Evolutionary conservation across 345 rosid species (phyloP), one percentile per base, ranked within the genome.

Genomic region (Gossypioides kirkii): DNA sequence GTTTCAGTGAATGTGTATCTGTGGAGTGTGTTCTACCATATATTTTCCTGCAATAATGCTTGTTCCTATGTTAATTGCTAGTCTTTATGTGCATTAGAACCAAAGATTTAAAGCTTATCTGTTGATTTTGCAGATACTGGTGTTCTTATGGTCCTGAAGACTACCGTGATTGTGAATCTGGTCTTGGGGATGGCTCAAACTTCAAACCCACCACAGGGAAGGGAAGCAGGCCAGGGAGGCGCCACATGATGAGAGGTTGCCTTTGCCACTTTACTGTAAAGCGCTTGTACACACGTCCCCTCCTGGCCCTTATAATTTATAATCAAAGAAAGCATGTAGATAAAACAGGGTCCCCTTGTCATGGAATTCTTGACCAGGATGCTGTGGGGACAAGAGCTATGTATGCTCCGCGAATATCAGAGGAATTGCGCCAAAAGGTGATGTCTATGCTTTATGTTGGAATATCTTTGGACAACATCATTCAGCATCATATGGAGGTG

Each of bases 121-220:
- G 13, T 25, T 50, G 66, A 66, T 64, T 63, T 71, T 77, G 71
- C 83, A 86, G 89, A 76, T 86, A 86, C 59, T 86, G 89, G 89
- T 86, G 89, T 61, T 86, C 89, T 12, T 86, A 82, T 67, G 89
- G 89, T 49, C 87, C 87, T 76, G 89, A 86, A 66, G 87, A 86
- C 71, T 82, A 78, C 72, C 80, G 88, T 43, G 83, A 83, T 61
- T 53, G 70, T 8, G 84, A 80, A 72, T 82, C 82, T 77, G 76
- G 78, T 71, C 70, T 71, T 2, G 84, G 77, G 53, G 87, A 84
- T 71, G 85, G 78, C 52, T 80, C 80, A 43, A 75, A 75, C 38
- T 14, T 50, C 28, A 86, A 86, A 79, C 89, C 89, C 63, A 77
- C 81, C 1, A 74, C 84, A 26, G 86, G 88, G 59, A 85, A 86